Conservation (phyloP, 768 basidiomycete species). For the Lanmaoa pseudosensibilis region DNA sequence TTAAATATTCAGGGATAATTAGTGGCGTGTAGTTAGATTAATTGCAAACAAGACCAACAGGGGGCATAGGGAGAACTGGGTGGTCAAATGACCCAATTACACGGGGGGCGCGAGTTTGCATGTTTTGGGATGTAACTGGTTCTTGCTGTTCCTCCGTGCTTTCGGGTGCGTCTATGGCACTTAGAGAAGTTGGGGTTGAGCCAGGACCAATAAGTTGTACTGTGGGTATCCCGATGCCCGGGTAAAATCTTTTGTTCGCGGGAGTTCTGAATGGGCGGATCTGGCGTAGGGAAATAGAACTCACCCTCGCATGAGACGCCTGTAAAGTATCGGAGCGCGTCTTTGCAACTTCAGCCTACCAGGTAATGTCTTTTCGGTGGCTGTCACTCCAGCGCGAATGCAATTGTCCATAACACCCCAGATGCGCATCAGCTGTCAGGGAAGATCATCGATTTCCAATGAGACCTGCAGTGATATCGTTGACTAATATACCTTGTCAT, state of each 20-base stretch:
- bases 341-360: constrained; percentile 79
- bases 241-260: constrained; percentile 47
- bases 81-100: constrained; percentile 82
- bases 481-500: constrained; percentile 53
- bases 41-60: constrained; percentile 47
- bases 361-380: constrained; percentile 76
- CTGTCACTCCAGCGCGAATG: constrained; percentile 82
- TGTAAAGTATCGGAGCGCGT: constrained; percentile 86
- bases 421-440: constrained; percentile 60
- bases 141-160: constrained; percentile 4
- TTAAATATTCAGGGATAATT: constrained; percentile 29
- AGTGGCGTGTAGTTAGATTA: background rate
- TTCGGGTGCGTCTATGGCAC: constrained; percentile 28
- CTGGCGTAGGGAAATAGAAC: constrained; percentile 8
- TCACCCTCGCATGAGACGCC: constrained; percentile 86
- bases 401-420: constrained; percentile 94
- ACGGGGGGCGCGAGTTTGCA: constrained; percentile 31
- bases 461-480: background rate
- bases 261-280: constrained; percentile 19
- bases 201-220: constrained; percentile 38
- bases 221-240: constrained; percentile 41
- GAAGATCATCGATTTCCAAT: background rate
- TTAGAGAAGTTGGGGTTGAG: constrained; percentile 13
- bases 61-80: constrained; percentile 76
- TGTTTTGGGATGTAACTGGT: background rate